Evolutionary conservation across 768 basidiomycete genomes (phyloP).

Genomic region (Phallus indusiatus): DNA sequence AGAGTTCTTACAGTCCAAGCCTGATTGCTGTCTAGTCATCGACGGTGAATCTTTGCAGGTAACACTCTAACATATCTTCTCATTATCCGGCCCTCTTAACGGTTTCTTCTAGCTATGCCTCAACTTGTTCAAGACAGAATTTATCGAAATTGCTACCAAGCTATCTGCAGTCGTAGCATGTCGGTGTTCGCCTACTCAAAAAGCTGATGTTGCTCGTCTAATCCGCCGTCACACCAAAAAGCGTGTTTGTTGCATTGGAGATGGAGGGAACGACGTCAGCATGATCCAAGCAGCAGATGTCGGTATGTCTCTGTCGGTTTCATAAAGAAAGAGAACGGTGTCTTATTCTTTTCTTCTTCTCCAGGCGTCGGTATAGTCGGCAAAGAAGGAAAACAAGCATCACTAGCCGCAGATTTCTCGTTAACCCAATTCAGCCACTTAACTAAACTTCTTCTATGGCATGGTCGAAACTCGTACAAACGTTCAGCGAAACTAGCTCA

Average conservation of each 20-base stretch:
- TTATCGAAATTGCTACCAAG: conserved; percentile 93
- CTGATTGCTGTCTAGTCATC: conserved; percentile 96
- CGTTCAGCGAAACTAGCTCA: conserved; percentile 96
- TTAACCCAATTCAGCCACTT: conserved; percentile 94
- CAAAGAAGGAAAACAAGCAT: conserved; percentile 98
- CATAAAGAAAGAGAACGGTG: neutral
- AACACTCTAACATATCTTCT: conserved; percentile 9
- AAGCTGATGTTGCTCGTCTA: conserved; percentile 92
- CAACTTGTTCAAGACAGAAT: conserved; percentile 84
- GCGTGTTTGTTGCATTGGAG: conserved; percentile 96
- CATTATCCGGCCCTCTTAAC: neutral
- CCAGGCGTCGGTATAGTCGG: conserved; percentile 95
- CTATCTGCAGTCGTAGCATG: conserved; percentile 95
- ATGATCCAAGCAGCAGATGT: conserved; percentile 99
- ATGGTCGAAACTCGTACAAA: conserved; percentile 96
- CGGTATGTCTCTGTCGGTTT: conserved; percentile 47
- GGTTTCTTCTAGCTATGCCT: conserved; percentile 62
- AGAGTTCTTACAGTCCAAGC: conserved; percentile 88
- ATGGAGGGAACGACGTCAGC: conserved; percentile 98
- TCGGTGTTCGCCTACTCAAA: conserved; percentile 97
- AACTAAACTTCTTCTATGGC: conserved; percentile 96
- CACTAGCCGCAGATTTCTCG: conserved; percentile 97
- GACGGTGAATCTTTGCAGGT: conserved; percentile 96
- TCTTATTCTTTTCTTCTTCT: conserved; percentile 15
- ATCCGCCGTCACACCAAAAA: conserved; percentile 89